Conservation (phyloP, 257 asterid genomes). For the Sherardia arvensis region DNA sequence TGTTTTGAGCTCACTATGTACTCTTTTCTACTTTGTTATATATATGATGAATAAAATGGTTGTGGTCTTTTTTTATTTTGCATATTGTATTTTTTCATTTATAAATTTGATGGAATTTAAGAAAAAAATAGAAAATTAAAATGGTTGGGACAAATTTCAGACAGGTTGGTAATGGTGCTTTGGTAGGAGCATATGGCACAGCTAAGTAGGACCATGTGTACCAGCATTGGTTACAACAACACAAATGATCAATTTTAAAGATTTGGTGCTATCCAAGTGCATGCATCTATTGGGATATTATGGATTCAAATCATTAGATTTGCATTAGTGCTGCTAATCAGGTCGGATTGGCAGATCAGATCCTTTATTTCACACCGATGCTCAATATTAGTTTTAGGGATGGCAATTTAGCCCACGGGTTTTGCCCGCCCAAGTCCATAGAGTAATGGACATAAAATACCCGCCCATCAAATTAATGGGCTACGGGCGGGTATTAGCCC, state of each 20-base stretch:
- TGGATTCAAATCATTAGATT: neutral
- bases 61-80: neutral
- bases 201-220: neutral
- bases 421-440: too few relatives aligned
- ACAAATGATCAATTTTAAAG: neutral
- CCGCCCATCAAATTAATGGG: too few relatives aligned
- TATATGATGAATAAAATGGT: slow-evolving; percentile 12
- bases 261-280: neutral
- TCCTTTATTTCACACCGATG: too few relatives aligned
- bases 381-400: neutral
- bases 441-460: too few relatives aligned
- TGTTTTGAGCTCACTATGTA: slow-evolving; percentile 10
- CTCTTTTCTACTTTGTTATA: slow-evolving; percentile 3
- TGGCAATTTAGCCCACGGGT: too few relatives aligned
- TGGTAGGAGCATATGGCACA: neutral
- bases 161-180: neutral
- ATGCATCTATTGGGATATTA: neutral
- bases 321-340: neutral
- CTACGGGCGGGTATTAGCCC: too few relatives aligned
- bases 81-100: too few relatives aligned
- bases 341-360: neutral
- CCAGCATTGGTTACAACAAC: neutral
- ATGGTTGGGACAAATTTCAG: neutral
- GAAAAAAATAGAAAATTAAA: too few relatives aligned
- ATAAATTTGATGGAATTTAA: too few relatives aligned